Percentiles rank a stretch among this genome's conserved stretches.
These are phyloP conservation scores for Xanthoceras sorbifolium DNA, from an alignment of 345 rosid species.

Conservation along the genomic window DNA sequence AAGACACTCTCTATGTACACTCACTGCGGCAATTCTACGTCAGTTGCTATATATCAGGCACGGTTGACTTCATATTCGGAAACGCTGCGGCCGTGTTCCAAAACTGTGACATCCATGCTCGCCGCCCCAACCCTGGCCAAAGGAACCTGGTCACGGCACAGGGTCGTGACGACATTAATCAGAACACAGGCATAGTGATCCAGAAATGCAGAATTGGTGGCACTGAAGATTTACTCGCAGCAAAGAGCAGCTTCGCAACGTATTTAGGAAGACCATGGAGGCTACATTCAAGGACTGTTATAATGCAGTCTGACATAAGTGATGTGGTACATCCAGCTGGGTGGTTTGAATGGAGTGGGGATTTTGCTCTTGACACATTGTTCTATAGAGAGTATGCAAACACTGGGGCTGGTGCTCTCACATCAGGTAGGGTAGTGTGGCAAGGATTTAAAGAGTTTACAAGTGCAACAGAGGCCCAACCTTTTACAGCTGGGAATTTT, in stretches of 20 bases:
- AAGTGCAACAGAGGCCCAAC: slow-evolving; percentile 36
- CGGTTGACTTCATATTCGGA: slow-evolving; percentile 81
- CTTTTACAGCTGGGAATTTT: slow-evolving; percentile 54
- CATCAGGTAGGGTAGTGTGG: slow-evolving; percentile 60
- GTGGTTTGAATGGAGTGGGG: slow-evolving; percentile 63
- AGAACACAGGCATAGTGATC: slow-evolving; percentile 73
- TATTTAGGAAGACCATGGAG: slow-evolving; percentile 85
- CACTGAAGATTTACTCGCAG: slow-evolving; percentile 50
- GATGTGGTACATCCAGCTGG: slow-evolving; percentile 62
- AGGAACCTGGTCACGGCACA: slow-evolving; percentile 82
- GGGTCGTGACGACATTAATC: slow-evolving; percentile 67
- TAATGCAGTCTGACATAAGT: slow-evolving; percentile 60
- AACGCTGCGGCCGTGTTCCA: slow-evolving; percentile 66
- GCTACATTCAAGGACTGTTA: slow-evolving; percentile 56
- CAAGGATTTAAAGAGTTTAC: slow-evolving; percentile 50
- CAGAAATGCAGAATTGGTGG: slow-evolving; percentile 72
- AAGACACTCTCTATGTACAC: slow-evolving; percentile 82
- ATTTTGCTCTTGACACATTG: slow-evolving; percentile 63
- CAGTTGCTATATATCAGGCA: slow-evolving; percentile 53
- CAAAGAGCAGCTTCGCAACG: slow-evolving; percentile 31
- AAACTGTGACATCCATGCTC: slow-evolving; percentile 70
- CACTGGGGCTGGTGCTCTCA: slow-evolving; percentile 60
- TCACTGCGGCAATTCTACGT: slow-evolving; percentile 66
- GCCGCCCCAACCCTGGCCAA: slow-evolving; percentile 59
- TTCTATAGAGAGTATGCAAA: slow-evolving; percentile 62